These are phyloP conservation scores for Colletotrichum chrysophilum DNA, from an alignment of 2,329 filamentous ascomycete species.

Conservation along the genomic window DNA sequence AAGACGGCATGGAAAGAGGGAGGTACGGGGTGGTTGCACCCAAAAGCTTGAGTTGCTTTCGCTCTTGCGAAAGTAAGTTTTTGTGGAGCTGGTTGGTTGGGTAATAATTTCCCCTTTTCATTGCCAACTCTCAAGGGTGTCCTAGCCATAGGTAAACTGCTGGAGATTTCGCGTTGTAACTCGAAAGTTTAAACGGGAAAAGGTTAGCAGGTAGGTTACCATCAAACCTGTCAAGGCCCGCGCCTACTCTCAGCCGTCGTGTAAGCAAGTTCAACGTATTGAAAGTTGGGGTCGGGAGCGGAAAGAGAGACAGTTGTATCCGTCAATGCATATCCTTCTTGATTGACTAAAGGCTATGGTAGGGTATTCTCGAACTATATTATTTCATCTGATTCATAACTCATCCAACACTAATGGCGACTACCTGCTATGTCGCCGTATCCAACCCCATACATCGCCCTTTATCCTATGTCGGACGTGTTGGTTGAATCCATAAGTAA, in stretches of 20 bases:
- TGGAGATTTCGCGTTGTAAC: not conserved
- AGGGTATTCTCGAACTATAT: slow-evolving; percentile 18
- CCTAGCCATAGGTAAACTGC: not conserved
- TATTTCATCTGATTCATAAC: slow-evolving; percentile 12
- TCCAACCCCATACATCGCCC: slow-evolving; percentile 9
- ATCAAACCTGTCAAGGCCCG: not conserved
- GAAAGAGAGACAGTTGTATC: not conserved
- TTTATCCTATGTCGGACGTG: slow-evolving; percentile 24
- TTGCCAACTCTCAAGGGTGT: not conserved
- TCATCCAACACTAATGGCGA: not conserved
- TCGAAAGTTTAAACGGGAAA: not conserved
- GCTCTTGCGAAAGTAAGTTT: not conserved
- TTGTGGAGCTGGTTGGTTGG: not conserved
- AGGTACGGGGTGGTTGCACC: not conserved
- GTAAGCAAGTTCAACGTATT: not conserved
- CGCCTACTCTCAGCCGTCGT: not conserved
- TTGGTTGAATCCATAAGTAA: slow-evolving; percentile 43
- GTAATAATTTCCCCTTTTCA: not conserved
- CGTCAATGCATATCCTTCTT: not conserved
- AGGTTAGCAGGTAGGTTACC: not conserved
- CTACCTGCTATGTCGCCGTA: not conserved
- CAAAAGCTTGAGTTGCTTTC: not conserved
- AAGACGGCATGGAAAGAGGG: not conserved
- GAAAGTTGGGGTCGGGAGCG: not conserved
- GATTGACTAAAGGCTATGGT: slow-evolving; percentile 1